Evolutionary conservation across 2,329 filamentous ascomycete species (phyloP).

Genomic region (Alternaria viburni): DNA sequence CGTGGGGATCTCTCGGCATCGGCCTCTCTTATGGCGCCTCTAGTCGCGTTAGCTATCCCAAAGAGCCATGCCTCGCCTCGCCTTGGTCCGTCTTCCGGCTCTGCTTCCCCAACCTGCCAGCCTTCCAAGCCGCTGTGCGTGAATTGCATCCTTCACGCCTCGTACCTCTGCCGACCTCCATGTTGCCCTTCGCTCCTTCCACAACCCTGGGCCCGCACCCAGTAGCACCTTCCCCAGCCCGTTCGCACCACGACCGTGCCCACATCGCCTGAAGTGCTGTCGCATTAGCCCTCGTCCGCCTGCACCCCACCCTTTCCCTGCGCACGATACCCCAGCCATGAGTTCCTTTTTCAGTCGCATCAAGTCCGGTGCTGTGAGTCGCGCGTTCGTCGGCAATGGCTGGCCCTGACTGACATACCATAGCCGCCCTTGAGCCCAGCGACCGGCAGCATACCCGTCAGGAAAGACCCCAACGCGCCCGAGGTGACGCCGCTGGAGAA

Average conservation of each 20-base stretch:
- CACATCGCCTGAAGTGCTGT: conserved; percentile 13
- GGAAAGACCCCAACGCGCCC: conserved; percentile 65
- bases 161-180: conserved; percentile 11
- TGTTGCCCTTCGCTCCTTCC: conserved; percentile 9
- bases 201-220: conserved; percentile 13
- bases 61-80: conserved; percentile 2
- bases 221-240: conserved; percentile 8
- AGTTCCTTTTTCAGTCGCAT: conserved; percentile 62
- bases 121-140: conserved; percentile 6
- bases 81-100: conserved; percentile 14
- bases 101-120: conserved; percentile 10
- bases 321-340: conserved; percentile 46
- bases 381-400: conserved; percentile 22
- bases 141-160: conserved; percentile 10
- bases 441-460: conserved; percentile 56
- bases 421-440: conserved; percentile 58
- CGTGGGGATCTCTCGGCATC: conserved; percentile 10
- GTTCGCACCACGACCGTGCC: conserved; percentile 9
- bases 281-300: conserved; percentile 7
- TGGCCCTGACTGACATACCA: conserved; percentile 19
- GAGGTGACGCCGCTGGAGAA: conserved; percentile 68
- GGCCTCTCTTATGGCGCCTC: not conserved
- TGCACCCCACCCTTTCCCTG: conserved; percentile 19
- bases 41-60: conserved; percentile 5
- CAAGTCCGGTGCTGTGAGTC: conserved; percentile 57